Evolutionary conservation across 371 early-diverging fungal genomes (phyloP).

Genomic region (Mucor sp.): DNA sequence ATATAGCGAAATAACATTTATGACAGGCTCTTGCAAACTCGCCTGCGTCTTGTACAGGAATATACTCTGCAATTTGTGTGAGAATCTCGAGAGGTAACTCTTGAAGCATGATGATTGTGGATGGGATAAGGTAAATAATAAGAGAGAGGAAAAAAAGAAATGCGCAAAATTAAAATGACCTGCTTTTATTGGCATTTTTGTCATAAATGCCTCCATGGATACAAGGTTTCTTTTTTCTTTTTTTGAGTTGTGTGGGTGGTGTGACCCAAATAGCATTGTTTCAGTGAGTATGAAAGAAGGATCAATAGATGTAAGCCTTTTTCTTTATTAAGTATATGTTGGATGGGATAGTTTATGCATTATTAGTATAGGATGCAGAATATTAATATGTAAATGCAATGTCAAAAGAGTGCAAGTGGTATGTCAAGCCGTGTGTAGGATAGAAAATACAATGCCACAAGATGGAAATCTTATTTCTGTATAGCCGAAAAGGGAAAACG

Average conservation of each 20-base stretch:
- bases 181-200: not conserved
- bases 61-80: conserved; percentile 19
- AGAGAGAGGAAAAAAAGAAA: not conserved
- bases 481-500: too few relatives aligned
- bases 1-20: conserved; percentile 23
- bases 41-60: conserved; percentile 9
- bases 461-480: not conserved
- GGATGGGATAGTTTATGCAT: not conserved
- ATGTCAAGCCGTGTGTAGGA: not conserved
- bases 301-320: not conserved
- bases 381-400: too few relatives aligned
- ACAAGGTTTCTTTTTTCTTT: not conserved
- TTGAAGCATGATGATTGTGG: conserved; percentile 11
- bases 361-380: too few relatives aligned
- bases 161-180: not conserved
- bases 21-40: conserved; percentile 28
- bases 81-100: conserved; percentile 29
- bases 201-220: too few relatives aligned
- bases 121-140: not conserved
- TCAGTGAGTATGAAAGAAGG: not conserved
- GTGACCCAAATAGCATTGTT: not conserved
- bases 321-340: not conserved
- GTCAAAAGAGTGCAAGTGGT: too few relatives aligned
- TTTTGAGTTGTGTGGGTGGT: not conserved
- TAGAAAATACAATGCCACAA: not conserved